A percentile compares a stretch with the other conserved stretches of the same genome.
Conservation (phyloP, 495 filamentous ascomycete genomes). For the Neurospora sp. region DNA sequence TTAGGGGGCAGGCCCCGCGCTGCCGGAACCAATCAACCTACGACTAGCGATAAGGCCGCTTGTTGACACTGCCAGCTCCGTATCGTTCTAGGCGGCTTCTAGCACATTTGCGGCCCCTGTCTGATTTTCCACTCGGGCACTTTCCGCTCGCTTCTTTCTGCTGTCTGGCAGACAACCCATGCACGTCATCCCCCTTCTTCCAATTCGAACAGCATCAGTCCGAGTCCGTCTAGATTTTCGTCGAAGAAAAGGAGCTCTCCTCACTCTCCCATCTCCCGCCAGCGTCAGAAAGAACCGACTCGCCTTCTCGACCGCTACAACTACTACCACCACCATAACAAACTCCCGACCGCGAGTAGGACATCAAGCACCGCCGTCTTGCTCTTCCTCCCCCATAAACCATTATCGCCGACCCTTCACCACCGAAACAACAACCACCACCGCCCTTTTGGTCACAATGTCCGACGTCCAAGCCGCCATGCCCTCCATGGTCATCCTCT, state of each 20-base stretch:
- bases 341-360: background rate
- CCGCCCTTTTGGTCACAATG: background rate
- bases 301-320: background rate
- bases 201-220: background rate
- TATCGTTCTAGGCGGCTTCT: background rate
- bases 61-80: background rate
- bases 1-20: too few relatives aligned
- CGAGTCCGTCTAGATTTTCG: background rate
- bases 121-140: background rate
- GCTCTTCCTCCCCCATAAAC: background rate
- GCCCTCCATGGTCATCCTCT: slow-evolving; percentile 34
- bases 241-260: background rate
- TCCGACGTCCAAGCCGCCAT: background rate
- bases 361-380: background rate
- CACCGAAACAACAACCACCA: background rate
- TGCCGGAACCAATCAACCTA: background rate
- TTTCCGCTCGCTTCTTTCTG: background rate
- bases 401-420: background rate
- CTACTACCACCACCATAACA: background rate
- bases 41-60: background rate
- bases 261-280: background rate
- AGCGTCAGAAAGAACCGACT: background rate
- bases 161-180: background rate
- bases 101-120: background rate
- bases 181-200: slow-evolving; percentile 1